A percentile compares a stretch with the other conserved stretches of the same genome.
Conservation (phyloP, 805 yeast genomes). For the Wickerhamomyces subpelliculosus region DNA sequence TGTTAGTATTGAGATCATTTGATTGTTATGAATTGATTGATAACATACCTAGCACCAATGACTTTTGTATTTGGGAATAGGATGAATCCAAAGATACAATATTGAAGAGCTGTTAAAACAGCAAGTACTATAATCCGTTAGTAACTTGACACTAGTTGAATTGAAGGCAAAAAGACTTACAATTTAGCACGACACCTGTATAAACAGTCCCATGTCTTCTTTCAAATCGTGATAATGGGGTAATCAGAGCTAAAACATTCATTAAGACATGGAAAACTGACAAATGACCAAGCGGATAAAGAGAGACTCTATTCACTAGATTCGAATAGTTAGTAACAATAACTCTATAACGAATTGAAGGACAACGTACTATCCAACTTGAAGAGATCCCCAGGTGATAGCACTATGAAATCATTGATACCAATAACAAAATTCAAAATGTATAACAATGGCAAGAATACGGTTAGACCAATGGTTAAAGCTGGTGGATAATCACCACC, state of each 20-base stretch:
- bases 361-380: slow-evolving; percentile 27
- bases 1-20: slow-evolving; percentile 1
- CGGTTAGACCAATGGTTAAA: slow-evolving; percentile 50
- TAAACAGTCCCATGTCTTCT: slow-evolving; percentile 73
- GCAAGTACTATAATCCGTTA: slow-evolving; percentile 38
- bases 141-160: no score
- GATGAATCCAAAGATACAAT: slow-evolving; percentile 23
- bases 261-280: slow-evolving; percentile 52
- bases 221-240: slow-evolving; percentile 64
- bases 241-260: slow-evolving; percentile 49
- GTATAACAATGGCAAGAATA: slow-evolving; percentile 45
- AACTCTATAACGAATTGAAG: not conserved
- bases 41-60: slow-evolving; percentile 44
- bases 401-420: slow-evolving; percentile 33
- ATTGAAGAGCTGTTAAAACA: slow-evolving; percentile 46
- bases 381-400: slow-evolving; percentile 51
- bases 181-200: slow-evolving; percentile 73
- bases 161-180: slow-evolving; percentile 6
- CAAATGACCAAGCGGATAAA: slow-evolving; percentile 69
- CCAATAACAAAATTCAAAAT: slow-evolving; percentile 25
- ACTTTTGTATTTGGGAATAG: slow-evolving; percentile 48
- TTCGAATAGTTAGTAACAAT: not conserved
- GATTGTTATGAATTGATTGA: not conserved
- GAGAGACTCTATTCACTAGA: slow-evolving; percentile 33
- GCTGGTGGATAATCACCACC: slow-evolving; percentile 43